Conservation (phyloP, 148 eudicot species). For the Persicaria maculosa region DNA sequence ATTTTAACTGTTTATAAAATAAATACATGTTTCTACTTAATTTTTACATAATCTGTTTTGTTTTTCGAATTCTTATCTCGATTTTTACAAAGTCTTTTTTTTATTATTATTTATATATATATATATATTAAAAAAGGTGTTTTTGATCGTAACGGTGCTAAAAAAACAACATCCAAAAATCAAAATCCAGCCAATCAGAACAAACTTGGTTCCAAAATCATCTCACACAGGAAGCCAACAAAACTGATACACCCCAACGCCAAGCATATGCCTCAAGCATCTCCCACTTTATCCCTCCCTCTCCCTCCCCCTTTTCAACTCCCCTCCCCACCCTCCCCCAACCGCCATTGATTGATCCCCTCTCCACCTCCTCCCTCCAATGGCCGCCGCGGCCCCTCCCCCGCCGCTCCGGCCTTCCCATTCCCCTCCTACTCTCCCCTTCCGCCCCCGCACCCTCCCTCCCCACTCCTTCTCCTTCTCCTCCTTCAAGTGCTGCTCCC, state of each 20-base stretch:
- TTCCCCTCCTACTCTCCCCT: slow-evolving; percentile 12
- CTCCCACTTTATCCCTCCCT: slow-evolving; percentile 20
- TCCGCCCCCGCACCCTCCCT: slow-evolving; percentile 10
- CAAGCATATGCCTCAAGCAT: slow-evolving; percentile 40
- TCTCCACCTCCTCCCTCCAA: slow-evolving; percentile 16
- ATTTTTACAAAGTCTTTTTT: too few relatives aligned
- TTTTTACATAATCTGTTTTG: too few relatives aligned
- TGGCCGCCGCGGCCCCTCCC: slow-evolving; percentile 10
- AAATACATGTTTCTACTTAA: too few relatives aligned
- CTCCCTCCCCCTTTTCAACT: background rate
- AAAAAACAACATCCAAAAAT: too few relatives aligned
- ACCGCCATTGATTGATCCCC: background rate
- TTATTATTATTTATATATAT: too few relatives aligned
- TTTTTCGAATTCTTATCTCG: too few relatives aligned
- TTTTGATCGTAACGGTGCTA: too few relatives aligned
- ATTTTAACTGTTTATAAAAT: too few relatives aligned
- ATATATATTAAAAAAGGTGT: too few relatives aligned
- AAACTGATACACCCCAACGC: background rate
- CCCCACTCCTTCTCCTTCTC: slow-evolving; percentile 15
- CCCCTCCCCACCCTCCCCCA: slow-evolving; percentile 6
- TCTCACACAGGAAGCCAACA: too few relatives aligned
- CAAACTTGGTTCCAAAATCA: too few relatives aligned
- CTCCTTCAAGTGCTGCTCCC: background rate
- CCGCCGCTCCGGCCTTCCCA: background rate
- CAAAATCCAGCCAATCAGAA: too few relatives aligned